Evolutionary conservation across 768 basidiomycete genomes (phyloP), one percentile per base, ranked within the genome.

Genomic region (Leccinum arenicola): DNA sequence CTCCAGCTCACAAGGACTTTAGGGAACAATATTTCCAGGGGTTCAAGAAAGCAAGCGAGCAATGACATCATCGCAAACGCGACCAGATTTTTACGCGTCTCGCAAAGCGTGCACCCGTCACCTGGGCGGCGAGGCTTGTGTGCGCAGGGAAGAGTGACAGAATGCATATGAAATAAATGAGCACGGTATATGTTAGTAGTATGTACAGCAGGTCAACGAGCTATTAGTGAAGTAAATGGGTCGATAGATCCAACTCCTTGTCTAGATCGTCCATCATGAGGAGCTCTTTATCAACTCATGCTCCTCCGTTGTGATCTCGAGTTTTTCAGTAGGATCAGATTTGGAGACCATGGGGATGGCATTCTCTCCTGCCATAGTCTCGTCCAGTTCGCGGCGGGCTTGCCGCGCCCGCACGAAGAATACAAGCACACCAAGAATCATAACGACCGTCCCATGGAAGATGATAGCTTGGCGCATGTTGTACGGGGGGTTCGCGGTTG

Each of bases 1-100:
- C 85, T 12, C 95, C 95, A 3, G 95, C 93, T 1, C 95, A 98
- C 73, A 87, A 83, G 63, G 87, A 91, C 66, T 98, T 98, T 71
- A 79, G 93, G 55, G 85, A 88, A 63, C 92, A 93, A 68, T 96
- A 93, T 70, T 93, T 93, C 62, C 84, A 86, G 55, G 87, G 91
- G 0, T 95, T 95, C 73, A 88, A 79, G 62, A 84, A 80, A 58
- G 69, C 70, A 29, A 55, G 35, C 7, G 59, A 59, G 35, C 47
- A 59, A 54, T 70, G 15, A 50, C 45, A 29, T 33, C 11, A 11
- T 29, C 8, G 8, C 31, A 5, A 33, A 33, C 31, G 31, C 31
- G 31, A 33, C 10, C 31, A 33, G 4, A 11, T 33, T 33, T 11
- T 31, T 31, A 31, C 31, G 31, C 11, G 31, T 33, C 31, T 33